A percentile compares a stretch with the other conserved stretches of the same genome.
These are phyloP conservation scores for Linnemannia hyalina DNA, from an alignment of 192 early-diverging fungal species.

Conservation along the genomic window DNA sequence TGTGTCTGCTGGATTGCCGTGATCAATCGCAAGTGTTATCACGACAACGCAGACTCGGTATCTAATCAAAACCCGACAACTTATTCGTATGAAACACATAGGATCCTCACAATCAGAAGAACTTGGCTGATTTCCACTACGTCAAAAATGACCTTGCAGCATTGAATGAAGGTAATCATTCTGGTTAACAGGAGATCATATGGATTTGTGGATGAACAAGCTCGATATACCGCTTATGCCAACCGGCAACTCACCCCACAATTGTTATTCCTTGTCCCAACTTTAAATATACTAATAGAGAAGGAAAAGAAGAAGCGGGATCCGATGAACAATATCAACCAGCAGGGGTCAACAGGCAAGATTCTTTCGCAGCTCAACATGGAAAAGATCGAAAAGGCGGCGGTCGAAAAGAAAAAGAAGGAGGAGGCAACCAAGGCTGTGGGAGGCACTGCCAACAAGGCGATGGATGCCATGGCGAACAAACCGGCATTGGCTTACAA, in stretches of 20 bases:
- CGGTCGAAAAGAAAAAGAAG: conserved; percentile 32
- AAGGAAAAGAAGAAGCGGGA: conserved; percentile 62
- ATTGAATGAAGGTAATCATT: conserved; percentile 61
- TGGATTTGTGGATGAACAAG: neutral
- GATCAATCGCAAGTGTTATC: neutral
- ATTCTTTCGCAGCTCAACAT: conserved; percentile 48
- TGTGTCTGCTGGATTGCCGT: neutral
- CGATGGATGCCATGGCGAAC: conserved; percentile 51
- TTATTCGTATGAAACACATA: conserved; percentile 32
- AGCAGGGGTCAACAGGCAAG: conserved; percentile 52
- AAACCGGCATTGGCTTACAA: conserved; percentile 73
- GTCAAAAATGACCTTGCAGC: conserved; percentile 76
- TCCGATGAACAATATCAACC: conserved; percentile 74
- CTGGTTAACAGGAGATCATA: neutral
- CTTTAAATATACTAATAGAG: conserved; percentile 18
- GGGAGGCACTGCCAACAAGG: conserved; percentile 21
- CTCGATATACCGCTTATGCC: neutral
- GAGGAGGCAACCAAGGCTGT: conserved; percentile 23
- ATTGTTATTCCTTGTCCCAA: neutral
- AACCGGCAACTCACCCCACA: neutral
- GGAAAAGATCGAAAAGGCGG: conserved; percentile 52
- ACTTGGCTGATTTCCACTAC: conserved; percentile 83
- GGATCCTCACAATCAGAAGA: conserved; percentile 83
- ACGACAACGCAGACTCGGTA: neutral
- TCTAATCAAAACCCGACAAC: neutral